Evolutionary conservation across 1,284 basidiomycete species (phyloP), one percentile per base, ranked within the genome.

Genomic region (Phylloboletellus chloephorus): DNA sequence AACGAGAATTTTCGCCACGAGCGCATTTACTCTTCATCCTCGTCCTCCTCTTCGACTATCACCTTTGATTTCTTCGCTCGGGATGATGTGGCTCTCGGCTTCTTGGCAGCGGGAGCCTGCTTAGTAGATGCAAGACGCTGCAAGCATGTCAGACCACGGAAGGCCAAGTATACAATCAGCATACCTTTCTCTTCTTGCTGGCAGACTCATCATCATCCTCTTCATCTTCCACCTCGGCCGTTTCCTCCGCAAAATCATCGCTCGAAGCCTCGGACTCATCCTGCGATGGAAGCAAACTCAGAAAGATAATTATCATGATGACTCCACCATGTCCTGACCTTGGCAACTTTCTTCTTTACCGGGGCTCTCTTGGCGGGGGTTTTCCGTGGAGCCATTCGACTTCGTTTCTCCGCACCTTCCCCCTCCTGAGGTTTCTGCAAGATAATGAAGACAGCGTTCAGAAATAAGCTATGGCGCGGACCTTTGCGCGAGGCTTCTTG

Each of bases 401-500:
- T 67, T 15, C 60, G 63, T 52, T 74, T 71, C 47, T 71, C 71
- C 16, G 32, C 53, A 19, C 58, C 56, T 29, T 58, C 62, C 13
- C 61, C 67, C 2, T 38, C 56, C 12, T 55, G 53, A 24, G 57
- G 60, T 55, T 72, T 72, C 69, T 75, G 35, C 25, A 50, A 43
- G 31, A 40, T 28, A 45, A 46, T 50, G 39, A 51, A 42, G 33
- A 46, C 31, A 17, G 17, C 10, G 32, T 26, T 47, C 31, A 41
- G 13, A 31, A 17, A 46, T 37, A 31, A 42, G 25, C 3, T 19
- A 40, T 39, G 40, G 19, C 19, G 44, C 51, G 31, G 47, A 64
- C 71, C 64, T 72, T 72, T 26, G 63, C 50, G 37, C 68, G 67
- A 46, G 67, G 42, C 48, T 65, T 74, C 52, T 56, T 67, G 22